Evolutionary conservation across 1,284 basidiomycete genomes (phyloP), one percentile per base, ranked within the genome.

Genomic region (Rhodotorula sp.): DNA sequence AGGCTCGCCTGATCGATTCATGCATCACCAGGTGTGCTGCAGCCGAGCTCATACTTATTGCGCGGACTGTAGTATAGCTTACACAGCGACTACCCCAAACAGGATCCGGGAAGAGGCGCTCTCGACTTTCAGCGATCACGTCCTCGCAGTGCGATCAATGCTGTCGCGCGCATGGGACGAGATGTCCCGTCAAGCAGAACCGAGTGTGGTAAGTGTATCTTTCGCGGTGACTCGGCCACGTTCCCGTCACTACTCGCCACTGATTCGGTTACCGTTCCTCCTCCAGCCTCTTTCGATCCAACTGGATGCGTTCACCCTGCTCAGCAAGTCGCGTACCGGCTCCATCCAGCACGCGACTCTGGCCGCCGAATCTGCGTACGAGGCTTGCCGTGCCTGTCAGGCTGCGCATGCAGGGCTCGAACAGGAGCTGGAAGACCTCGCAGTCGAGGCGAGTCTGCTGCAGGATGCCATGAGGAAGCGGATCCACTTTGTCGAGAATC

Each of bases 401-500:
- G 76, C 67, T 15, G 26, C 26, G 20, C 26, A 44, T 33, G 60
- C 15, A 48, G 42, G 26, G 12, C 14, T 7, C 6, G 53, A 22
- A n/a, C 29, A n/a, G 0, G 87, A 95, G 22, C 91, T 95, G 78
- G 94, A 94, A 79, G 95, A 98, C 80, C 85, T 98, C 30, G 87
- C 88, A 69, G 96, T 94, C 76, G 95, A 98, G 82, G 85, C 95
- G 3, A 89, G 91, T 79, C 84, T 95, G 20, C 85, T 96, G 17
- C 86, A 87, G 62, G 90, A 90, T 73, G 90, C 88, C 56, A 86
- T 96, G 33, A 85, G 86, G 44, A 93, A 94, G 85, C 95, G 97
- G 84, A 88, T 95, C 49, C 87, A 90, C 0, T 98, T 98, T 80
- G 91, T 97, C 69, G 93, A 97, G 77, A 98, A 99, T 79, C 95